Evolutionary conservation across 2,329 filamentous ascomycete genomes (phyloP), one percentile per base, ranked within the genome.

Genomic region (Claviceps sorghi): DNA sequence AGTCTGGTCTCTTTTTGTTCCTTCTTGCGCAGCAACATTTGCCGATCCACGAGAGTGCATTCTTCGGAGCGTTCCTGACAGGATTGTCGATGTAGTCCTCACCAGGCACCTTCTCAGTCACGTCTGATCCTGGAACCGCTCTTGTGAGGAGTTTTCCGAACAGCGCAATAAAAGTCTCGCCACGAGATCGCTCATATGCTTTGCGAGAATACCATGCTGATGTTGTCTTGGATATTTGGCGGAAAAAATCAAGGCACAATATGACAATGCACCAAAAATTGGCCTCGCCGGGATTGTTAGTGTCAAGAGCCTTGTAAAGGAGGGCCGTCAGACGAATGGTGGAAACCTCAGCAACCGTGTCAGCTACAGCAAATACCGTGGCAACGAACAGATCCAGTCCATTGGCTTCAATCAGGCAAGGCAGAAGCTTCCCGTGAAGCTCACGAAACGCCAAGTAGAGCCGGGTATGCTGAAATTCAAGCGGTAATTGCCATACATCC

Each of bases 401-500:
- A 62, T 95, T 95, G 3, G 88, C 89, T 48, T 77, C 70, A 32
- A 91, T 62, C 0, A 95, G 68, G 4, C 87, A 78, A 22, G 69
- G 71, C 2, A 91, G 74, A 1, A 95, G 82, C 0, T 83, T 84
- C 0, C 89, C 89, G 44, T 73, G 71, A 10, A 95, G 73, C 47
- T 82, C 78, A 44, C 84, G 78, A 59, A 95, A 95, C 3, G 80
- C 76, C 44, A 80, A 74, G 62, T 94, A 87, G 0, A 95, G 73
- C 1, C 81, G 74, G 36, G 71, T 75, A 63, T 95, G 89, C 60
- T 95, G 88, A 56, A 91, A 95, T 51, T 93, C 84, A 58, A 82
- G 86, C 0, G 82, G 81, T 0, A 95, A 69, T 41, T 77, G 71
- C 89, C 89, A 95, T 2, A 95, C 84, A 62, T 95, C 88, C 40